phyloP scores from a whole-genome alignment of 2,329 filamentous ascomycete genomes.

The Trichoderma sp. region DNA sequence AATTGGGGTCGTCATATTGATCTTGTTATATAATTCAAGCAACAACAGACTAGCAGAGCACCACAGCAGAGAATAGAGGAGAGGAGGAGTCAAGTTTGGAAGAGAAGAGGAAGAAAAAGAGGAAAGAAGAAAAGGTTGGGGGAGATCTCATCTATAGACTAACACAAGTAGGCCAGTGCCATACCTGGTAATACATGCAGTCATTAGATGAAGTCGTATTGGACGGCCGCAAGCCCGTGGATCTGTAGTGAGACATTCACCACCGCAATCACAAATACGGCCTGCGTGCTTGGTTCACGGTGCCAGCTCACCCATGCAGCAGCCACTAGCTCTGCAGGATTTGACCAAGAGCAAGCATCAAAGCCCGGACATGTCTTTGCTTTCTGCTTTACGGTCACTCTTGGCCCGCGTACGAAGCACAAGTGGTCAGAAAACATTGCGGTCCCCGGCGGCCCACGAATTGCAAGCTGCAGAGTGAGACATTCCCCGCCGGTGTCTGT shows the following conservation, averaged over 20 bases:
- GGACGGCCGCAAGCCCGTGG: slow-evolving; percentile 1
- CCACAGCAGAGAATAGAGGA: neutral
- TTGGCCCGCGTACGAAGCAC: neutral
- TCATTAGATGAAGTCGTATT: neutral
- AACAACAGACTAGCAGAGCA: neutral
- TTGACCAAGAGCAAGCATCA: neutral
- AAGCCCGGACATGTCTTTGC: neutral
- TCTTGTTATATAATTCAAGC: neutral
- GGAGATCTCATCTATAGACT: neutral
- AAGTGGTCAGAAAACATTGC: neutral
- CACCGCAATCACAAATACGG: neutral
- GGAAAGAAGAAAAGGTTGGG: neutral
- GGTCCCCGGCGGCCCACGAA: neutral
- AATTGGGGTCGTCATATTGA: slow-evolving; percentile 41
- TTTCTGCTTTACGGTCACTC: neutral
- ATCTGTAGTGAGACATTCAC: slow-evolving; percentile 21
- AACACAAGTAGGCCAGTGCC: neutral
- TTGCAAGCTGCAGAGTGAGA: slow-evolving; percentile 10
- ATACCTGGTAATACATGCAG: neutral
- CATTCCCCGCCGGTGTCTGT: slow-evolving; percentile 9
- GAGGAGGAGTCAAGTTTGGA: neutral
- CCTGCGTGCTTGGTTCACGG: neutral
- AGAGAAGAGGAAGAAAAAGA: neutral
- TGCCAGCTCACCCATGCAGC: slow-evolving; percentile 24
- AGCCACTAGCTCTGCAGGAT: slow-evolving; percentile 20